Evolutionary conservation across 805 yeast genomes (phyloP).

Genomic region (Nakazawaea ishiwadae): DNA sequence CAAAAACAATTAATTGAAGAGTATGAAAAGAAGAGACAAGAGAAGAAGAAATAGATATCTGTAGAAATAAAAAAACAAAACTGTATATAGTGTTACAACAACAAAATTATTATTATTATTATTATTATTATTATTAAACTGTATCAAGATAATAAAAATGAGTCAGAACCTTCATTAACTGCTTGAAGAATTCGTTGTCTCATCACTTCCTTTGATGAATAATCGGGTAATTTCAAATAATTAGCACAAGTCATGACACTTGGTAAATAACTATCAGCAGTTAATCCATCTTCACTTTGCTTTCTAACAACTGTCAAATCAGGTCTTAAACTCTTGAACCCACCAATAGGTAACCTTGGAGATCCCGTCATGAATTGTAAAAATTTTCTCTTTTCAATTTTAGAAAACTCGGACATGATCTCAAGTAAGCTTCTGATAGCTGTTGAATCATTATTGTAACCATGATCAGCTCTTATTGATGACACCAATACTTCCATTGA

Average conservation of each 20-base stretch:
- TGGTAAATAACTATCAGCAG: conserved; percentile 79
- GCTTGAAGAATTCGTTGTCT: conserved; percentile 59
- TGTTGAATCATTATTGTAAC: conserved; percentile 67
- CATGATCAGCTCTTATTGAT: conserved; percentile 82
- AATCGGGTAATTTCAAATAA: conserved; percentile 84
- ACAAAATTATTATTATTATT: neutral
- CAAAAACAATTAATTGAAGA: conserved; percentile 89
- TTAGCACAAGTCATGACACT: conserved; percentile 99
- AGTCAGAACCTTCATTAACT: conserved; percentile 81
- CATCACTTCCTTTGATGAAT: conserved; percentile 61
- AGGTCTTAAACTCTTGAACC: conserved; percentile 79
- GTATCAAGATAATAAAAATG: conserved; percentile 70
- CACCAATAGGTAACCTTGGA: conserved; percentile 91
- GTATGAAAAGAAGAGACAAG: conserved; percentile 53
- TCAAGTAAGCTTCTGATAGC: conserved; percentile 58
- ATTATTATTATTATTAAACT: neutral
- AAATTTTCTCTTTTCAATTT: conserved; percentile 61
- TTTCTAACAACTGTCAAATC: conserved; percentile 84
- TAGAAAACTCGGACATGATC: conserved; percentile 51
- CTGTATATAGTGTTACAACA: neutral
- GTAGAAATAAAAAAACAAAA: conserved; percentile 1
- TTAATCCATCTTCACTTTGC: conserved; percentile 63
- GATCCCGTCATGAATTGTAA: conserved; percentile 90
- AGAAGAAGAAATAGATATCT: conserved; percentile 24
- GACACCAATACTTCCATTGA: conserved; percentile 51